A percentile compares a stretch with the other conserved stretches of the same genome.
phyloP scores from a whole-genome alignment of 1,139 yeast species.

The Suhomyces choctaworum region DNA sequence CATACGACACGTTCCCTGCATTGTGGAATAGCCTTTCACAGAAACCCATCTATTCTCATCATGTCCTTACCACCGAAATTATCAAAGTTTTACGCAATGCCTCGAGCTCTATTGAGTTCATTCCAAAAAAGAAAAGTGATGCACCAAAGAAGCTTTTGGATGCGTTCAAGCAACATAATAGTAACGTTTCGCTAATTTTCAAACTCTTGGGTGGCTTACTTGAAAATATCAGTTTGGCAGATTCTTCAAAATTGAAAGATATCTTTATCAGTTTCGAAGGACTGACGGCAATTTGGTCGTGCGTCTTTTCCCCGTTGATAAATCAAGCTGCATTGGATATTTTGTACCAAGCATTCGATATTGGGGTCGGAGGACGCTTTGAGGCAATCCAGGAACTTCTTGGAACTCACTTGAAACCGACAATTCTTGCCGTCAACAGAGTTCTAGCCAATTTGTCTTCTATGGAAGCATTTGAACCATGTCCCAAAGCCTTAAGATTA shows the following conservation, averaged over 20 bases:
- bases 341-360: constrained; percentile 72
- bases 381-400: constrained; percentile 68
- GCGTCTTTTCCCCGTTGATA: constrained; percentile 59
- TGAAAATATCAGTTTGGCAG: constrained; percentile 41
- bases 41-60: constrained; percentile 39
- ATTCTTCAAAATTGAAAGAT: constrained; percentile 42
- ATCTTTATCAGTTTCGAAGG: constrained; percentile 24
- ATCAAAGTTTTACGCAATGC: constrained; percentile 45
- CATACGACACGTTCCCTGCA: constrained; percentile 46
- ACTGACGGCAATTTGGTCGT: constrained; percentile 67
- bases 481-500: constrained; percentile 73
- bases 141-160: constrained; percentile 23
- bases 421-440: constrained; percentile 48
- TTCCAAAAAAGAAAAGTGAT: constrained; percentile 24
- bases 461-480: constrained; percentile 64
- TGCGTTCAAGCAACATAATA: constrained; percentile 35
- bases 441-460: constrained; percentile 48
- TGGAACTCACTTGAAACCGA: constrained; percentile 40
- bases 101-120: constrained; percentile 40
- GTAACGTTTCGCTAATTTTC: constrained; percentile 28
- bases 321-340: constrained; percentile 73
- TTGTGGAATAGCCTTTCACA: constrained; percentile 47
- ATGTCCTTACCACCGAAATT: constrained; percentile 39
- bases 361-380: constrained; percentile 54
- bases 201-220: constrained; percentile 27